Conservation (phyloP, 441 rosid genomes). For the Sinapis alba region DNA sequence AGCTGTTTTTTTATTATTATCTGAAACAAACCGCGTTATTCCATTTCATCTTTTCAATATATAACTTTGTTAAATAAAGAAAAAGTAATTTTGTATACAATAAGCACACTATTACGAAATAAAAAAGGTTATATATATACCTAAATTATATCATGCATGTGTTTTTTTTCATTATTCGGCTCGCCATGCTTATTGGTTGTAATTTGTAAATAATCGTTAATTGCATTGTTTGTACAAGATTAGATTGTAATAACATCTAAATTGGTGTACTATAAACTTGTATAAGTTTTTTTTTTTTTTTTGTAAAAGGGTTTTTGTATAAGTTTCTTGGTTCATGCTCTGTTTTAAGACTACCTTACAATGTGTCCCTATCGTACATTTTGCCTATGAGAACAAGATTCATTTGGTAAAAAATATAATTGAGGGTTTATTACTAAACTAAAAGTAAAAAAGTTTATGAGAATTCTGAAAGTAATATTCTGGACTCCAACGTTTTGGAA, state of each 20-base stretch:
- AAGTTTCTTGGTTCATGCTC: background rate
- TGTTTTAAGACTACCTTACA: background rate
- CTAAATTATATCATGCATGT: background rate
- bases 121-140: background rate
- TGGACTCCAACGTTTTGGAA: constrained; percentile 8
- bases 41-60: background rate
- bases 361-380: background rate
- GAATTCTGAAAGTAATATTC: constrained; percentile 7
- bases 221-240: background rate
- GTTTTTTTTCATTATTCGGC: background rate
- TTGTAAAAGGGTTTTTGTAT: no score
- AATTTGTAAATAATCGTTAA: background rate
- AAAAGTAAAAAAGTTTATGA: background rate
- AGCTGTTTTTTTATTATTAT: background rate
- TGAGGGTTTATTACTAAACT: background rate
- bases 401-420: background rate
- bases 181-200: background rate
- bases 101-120: background rate
- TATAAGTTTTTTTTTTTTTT: no score
- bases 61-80: background rate
- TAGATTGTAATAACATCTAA: background rate
- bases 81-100: background rate
- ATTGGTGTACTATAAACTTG: background rate
- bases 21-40: background rate
- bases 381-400: background rate